Evolutionary conservation across 1,284 basidiomycete species (phyloP).

Genomic region (Sanguinoderma infundibulare): DNA sequence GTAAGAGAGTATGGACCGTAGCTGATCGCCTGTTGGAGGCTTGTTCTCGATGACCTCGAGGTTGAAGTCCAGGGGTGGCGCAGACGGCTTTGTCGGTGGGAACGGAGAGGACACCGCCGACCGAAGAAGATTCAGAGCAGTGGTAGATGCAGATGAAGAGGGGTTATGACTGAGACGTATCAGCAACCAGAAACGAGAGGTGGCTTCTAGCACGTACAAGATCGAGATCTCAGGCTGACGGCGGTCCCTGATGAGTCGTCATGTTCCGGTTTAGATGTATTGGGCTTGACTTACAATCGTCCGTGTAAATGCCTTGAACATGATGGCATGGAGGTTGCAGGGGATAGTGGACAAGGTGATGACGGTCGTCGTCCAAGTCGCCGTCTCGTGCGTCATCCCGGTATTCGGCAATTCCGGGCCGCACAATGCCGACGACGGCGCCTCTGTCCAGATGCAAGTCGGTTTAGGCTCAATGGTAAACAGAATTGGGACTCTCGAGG

Average conservation of each 20-base stretch:
- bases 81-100: constrained; percentile 50
- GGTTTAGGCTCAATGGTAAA: too few relatives aligned
- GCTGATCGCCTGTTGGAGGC: constrained; percentile 69
- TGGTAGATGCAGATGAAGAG: constrained; percentile 62
- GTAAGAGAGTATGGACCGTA: constrained; percentile 68
- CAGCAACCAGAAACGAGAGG: background rate
- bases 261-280: background rate
- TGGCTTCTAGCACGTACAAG: constrained; percentile 48
- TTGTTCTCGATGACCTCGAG: constrained; percentile 69
- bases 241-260: background rate
- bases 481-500: too few relatives aligned
- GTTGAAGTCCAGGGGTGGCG: constrained; percentile 65
- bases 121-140: constrained; percentile 62
- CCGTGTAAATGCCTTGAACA: constrained; percentile 24
- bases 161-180: constrained; percentile 58
- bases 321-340: background rate
- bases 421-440: background rate
- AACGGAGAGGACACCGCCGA: constrained; percentile 62
- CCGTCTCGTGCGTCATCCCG: background rate
- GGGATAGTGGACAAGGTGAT: background rate
- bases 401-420: background rate
- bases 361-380: background rate
- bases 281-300: constrained; percentile 10
- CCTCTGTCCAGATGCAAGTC: too few relatives aligned
- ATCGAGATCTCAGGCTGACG: constrained; percentile 64